phyloP scores from a whole-genome alignment of 2,329 filamentous ascomycete genomes.

The Fusarium equiseti region DNA sequence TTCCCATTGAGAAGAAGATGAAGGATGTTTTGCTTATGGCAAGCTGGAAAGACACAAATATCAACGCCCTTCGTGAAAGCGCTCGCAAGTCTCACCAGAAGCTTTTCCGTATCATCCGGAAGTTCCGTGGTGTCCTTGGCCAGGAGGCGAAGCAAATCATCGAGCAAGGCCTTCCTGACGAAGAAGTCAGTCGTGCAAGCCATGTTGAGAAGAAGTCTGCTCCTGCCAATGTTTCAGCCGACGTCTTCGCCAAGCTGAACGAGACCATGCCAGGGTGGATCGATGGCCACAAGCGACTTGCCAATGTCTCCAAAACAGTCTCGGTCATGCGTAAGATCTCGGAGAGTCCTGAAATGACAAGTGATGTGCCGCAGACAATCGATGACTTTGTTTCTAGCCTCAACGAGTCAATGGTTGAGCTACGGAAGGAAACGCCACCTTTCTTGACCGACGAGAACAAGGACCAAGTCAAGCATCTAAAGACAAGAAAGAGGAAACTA shows the following conservation, averaged over 20 bases:
- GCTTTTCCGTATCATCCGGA: slow-evolving; percentile 89
- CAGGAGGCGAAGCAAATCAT: slow-evolving; percentile 79
- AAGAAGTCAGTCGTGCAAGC: slow-evolving; percentile 45
- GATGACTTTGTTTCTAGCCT: slow-evolving; percentile 77
- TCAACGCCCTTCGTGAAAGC: slow-evolving; percentile 88
- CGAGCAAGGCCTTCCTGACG: slow-evolving; percentile 69
- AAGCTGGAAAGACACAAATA: slow-evolving; percentile 98
- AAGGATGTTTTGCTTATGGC: slow-evolving; percentile 92
- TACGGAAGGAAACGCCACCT: slow-evolving; percentile 86
- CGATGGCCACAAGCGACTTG: slow-evolving; percentile 72
- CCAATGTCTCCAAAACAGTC: slow-evolving; percentile 76
- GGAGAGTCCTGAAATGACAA: slow-evolving; percentile 61
- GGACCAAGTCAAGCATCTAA: slow-evolving; percentile 85
- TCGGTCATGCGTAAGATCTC: slow-evolving; percentile 79
- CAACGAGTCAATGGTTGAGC: slow-evolving; percentile 74
- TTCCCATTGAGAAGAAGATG: slow-evolving; percentile 87
- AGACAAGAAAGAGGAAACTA: slow-evolving; percentile 88
- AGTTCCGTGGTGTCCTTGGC: slow-evolving; percentile 84
- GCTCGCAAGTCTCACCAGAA: slow-evolving; percentile 91
- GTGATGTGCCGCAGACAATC: slow-evolving; percentile 71
- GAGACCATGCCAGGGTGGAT: slow-evolving; percentile 54
- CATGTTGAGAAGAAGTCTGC: slow-evolving; percentile 3
- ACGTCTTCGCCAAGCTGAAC: slow-evolving; percentile 41
- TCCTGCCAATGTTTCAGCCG: slow-evolving; percentile 18
- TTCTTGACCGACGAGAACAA: slow-evolving; percentile 90